Base-by-base conservation (phyloP, 2,329 filamentous ascomycete genomes). In the Exophiala sideris region DNA sequence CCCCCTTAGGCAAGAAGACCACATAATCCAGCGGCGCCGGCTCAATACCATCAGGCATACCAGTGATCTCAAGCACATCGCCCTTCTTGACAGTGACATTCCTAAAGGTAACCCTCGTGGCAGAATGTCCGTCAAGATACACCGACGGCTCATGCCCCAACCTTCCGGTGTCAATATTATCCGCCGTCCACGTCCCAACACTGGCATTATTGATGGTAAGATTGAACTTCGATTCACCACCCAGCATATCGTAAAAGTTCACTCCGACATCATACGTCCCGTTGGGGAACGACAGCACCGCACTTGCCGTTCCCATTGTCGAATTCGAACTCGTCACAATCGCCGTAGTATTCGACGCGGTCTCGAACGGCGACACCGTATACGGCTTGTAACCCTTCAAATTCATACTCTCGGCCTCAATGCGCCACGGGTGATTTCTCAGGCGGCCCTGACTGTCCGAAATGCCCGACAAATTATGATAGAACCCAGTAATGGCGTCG, bases 11-110 rank as follows among this genome's bases (percentile, higher is more conserved):
- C 54, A 88, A 65, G 45, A 89, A 69, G 3, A 78, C 77, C 39
- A 88, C 68, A 67, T 88, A 88, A 70, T 89, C 85, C 57, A 89
- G 50, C 3, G 85, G 83, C 48, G 85, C 86, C 9, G 76, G 76
- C 70, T 88, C 86, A 21, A 73, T 70, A 0, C 84, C 84, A 66
- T 85, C 73, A 0, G 85, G 77, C 29, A 62, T 71, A 0, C 84
- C 83, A 2, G 80, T 75, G 55, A 87, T 76, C 61, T 72, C 79
- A 49, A 87, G 59, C 50, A 67, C 63, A 59, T 81, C 78, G 0
- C 82, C 83, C 50, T 73, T 75, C 36, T 66, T 62, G 5, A 86
- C 69, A 12, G 72, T 63, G 0, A 86, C 71, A 0, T 67, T 69
- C 9, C 67, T 66, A 57, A 86, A 87, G 0, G 80, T 86, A 36